A percentile compares a stretch with the other conserved stretches of the same genome.
Evolutionary conservation across 371 early-diverging fungal genomes (phyloP).

Genomic region (Circinella umbellata): DNA sequence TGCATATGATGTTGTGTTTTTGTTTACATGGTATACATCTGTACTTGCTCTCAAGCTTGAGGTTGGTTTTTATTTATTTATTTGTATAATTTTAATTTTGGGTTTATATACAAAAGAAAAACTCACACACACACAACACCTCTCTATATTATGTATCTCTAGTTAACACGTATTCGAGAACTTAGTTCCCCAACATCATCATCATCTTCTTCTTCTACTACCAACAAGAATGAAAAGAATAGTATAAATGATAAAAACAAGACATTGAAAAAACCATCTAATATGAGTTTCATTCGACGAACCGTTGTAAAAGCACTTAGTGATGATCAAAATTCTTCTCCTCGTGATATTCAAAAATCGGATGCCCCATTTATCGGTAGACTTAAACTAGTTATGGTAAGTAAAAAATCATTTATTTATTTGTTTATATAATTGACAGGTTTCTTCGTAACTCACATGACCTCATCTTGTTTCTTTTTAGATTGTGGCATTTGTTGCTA

Average conservation of each 20-base stretch:
- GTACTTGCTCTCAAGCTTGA: conserved; percentile 87
- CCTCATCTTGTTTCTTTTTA: not conserved
- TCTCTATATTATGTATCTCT: not conserved
- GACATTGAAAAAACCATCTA: conserved; percentile 16
- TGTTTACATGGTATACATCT: conserved; percentile 85
- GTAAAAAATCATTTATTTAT: too few relatives aligned
- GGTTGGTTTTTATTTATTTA: conserved; percentile 29
- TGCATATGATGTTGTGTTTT: conserved; percentile 76
- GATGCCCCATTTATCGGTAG: conserved; percentile 56
- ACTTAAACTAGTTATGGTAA: conserved; percentile 52
- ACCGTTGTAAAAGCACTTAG: conserved; percentile 55
- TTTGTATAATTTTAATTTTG: not conserved
- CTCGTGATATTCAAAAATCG: conserved; percentile 33
- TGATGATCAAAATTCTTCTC: conserved; percentile 22
- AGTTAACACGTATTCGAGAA: conserved; percentile 29
- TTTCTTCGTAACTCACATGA: conserved; percentile 7
- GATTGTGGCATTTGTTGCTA: conserved; percentile 67
- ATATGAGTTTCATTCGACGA: conserved; percentile 48
- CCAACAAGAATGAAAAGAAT: not conserved
- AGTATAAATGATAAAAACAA: too few relatives aligned
- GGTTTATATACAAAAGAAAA: too few relatives aligned
- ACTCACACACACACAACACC: too few relatives aligned
- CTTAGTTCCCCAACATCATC: conserved; percentile 8
- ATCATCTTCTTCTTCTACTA: conserved; percentile 8
- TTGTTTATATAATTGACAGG: not conserved